A percentile compares a stretch with the other conserved stretches of the same genome.
Evolutionary conservation across 139 green algal species (phyloP).

Genomic region (Picochlorum sp.): DNA sequence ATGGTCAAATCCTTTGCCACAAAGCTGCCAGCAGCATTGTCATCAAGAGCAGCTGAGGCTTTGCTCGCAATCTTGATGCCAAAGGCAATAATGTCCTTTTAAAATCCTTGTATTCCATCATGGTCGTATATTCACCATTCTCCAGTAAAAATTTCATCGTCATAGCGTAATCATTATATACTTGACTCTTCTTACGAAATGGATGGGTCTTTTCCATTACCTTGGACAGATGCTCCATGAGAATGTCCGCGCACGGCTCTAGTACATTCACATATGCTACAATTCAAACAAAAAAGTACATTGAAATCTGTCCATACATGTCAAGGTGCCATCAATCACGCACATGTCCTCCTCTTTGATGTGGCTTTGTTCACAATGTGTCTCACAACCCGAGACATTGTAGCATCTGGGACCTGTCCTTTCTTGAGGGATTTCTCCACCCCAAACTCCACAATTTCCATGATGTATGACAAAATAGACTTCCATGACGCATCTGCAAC

Average conservation of each 20-base stretch:
- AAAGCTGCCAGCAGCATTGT: neutral
- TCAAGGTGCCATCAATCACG: too few relatives aligned
- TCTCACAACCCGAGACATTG: too few relatives aligned
- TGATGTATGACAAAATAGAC: neutral
- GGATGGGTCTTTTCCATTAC: neutral
- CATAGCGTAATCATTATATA: neutral
- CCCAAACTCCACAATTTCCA: neutral
- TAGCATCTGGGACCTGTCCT: neutral
- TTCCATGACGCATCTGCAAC: conserved; percentile 2
- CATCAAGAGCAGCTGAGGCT: neutral
- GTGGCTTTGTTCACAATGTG: too few relatives aligned
- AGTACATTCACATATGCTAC: neutral
- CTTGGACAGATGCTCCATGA: neutral
- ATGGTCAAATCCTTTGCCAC: conserved; percentile 5
- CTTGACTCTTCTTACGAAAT: neutral
- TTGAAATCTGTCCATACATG: too few relatives aligned
- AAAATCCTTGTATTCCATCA: neutral
- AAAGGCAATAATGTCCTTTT: neutral
- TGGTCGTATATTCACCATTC: neutral
- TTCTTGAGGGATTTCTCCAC: neutral
- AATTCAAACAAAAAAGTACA: too few relatives aligned
- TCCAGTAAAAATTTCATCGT: conserved; percentile 1
- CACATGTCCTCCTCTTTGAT: too few relatives aligned
- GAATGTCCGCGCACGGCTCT: neutral
- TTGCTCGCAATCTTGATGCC: neutral